Conservation (phyloP, 2,329 filamentous ascomycete species). For the Penicillium crustosum region DNA sequence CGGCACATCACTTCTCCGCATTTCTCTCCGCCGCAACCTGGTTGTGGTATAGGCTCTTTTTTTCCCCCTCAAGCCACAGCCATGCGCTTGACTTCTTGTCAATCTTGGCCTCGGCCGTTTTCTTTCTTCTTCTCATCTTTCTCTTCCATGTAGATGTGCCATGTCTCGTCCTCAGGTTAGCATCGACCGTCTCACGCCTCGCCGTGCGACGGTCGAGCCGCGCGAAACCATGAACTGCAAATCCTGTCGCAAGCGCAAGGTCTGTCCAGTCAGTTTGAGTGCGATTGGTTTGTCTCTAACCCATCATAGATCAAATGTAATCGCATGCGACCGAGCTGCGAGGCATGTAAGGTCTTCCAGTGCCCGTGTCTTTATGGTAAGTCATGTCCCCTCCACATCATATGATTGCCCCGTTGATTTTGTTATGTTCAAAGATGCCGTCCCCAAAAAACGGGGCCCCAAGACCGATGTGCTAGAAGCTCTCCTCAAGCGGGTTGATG, state of each 20-base stretch:
- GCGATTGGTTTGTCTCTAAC: not conserved
- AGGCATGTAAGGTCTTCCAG: slow-evolving; percentile 86
- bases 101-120: slow-evolving; percentile 3
- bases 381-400: slow-evolving; percentile 9
- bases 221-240: slow-evolving; percentile 96
- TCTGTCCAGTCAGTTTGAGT: slow-evolving; percentile 39
- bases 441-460: slow-evolving; percentile 84
- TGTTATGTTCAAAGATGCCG: slow-evolving; percentile 61
- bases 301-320: slow-evolving; percentile 81
- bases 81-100: slow-evolving; percentile 10
- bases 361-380: slow-evolving; percentile 85
- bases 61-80: slow-evolving; percentile 6
- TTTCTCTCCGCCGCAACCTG: slow-evolving; percentile 14
- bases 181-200: slow-evolving; percentile 73
- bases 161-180: slow-evolving; percentile 76
- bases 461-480: slow-evolving; percentile 89
- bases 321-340: slow-evolving; percentile 76
- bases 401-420: slow-evolving; percentile 36
- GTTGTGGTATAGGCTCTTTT: slow-evolving; percentile 1
- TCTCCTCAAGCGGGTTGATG: slow-evolving; percentile 79
- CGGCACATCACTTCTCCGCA: slow-evolving; percentile 24
- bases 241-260: slow-evolving; percentile 89
- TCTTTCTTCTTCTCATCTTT: slow-evolving; percentile 11
- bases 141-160: slow-evolving; percentile 19
- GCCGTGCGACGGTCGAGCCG: slow-evolving; percentile 70